These are phyloP conservation scores for Epichloe brachyelytri DNA, from an alignment of 2,329 filamentous ascomycete genomes.

Conservation along the genomic window DNA sequence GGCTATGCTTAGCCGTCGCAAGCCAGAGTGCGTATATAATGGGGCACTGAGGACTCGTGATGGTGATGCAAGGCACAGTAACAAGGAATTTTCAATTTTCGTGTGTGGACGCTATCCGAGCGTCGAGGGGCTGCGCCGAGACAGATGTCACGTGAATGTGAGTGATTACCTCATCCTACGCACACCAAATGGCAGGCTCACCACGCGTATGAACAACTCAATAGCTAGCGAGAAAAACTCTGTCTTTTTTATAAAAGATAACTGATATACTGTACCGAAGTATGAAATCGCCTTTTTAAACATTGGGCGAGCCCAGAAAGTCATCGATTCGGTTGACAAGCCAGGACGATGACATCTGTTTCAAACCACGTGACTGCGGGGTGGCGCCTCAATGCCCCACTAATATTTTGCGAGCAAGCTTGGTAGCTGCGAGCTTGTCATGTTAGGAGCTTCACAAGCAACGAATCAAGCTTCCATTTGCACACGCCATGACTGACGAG, in stretches of 20 bases:
- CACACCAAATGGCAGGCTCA: neutral
- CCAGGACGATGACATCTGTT: no score
- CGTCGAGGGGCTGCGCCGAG: slow-evolving; percentile 25
- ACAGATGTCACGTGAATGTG: slow-evolving; percentile 20
- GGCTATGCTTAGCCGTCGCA: slow-evolving; percentile 25
- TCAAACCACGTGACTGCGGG: neutral
- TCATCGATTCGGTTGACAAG: no score
- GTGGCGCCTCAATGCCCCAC: neutral
- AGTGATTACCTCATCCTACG: slow-evolving; percentile 15
- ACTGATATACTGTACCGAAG: no score
- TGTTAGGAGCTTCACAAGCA: neutral
- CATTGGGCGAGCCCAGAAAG: no score
- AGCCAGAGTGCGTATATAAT: slow-evolving; percentile 23
- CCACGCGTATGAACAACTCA: neutral
- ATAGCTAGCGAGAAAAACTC: no score
- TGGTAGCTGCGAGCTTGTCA: neutral
- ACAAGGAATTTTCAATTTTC: slow-evolving; percentile 32
- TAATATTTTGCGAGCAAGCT: neutral
- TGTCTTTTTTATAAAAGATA: no score
- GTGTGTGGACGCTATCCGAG: slow-evolving; percentile 32
- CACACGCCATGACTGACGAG: slow-evolving; percentile 13
- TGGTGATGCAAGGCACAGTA: slow-evolving; percentile 23
- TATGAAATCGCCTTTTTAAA: no score
- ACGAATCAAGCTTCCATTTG: neutral
- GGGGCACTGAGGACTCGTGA: slow-evolving; percentile 25